Evolutionary conservation across 805 yeast species (phyloP), one percentile per base, ranked within the genome.

Genomic region (Tetrapisispora pingtungensis): DNA sequence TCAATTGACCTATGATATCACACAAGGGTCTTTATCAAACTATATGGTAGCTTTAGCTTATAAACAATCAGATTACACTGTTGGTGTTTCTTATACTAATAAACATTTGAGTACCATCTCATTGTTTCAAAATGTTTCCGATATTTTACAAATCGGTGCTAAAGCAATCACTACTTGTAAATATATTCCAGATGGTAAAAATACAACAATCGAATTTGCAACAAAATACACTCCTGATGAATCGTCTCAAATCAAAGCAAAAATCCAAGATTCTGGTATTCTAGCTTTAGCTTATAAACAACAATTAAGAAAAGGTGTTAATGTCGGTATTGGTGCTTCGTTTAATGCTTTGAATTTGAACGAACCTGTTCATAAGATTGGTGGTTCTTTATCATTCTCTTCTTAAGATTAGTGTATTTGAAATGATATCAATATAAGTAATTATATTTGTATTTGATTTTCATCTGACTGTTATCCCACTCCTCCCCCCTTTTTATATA

Each of bases 331-430:
- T 55, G 98, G 98, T 77, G 84, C 94, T 60, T 87, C 95, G 52
- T 81, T 93, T 71, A 96, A 93, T 71, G 95, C 97, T 61, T 78
- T 89, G 71, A 84, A 90, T 71, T 78, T 90, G 65, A 81, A 85
- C 66, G 97, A 89, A 77, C 86, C 96, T 54, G 95, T 93, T 64
- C 98, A 93, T 81, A 89, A 93, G 80, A 77, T 93, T 63, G 98
- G 98, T 71, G 77, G 87, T 74, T 86, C 96, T 46, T 77, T 93
- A 69, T 78, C 95, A 54, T 90, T 90, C 76, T 72, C 95, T 59
- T 95, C 95, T 68, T 90, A 81, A 28, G n/a, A n/a, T n/a, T n/a
- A n/a, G n/a, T n/a, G n/a, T n/a, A n/a, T n/a, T n/a, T n/a, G n/a
- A n/a, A n/a, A n/a, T n/a, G n/a, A n/a, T n/a, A n/a, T n/a, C n/a